phyloP scores from a whole-genome alignment of 2,329 filamentous ascomycete genomes.

The Fusarium coffeatum region DNA sequence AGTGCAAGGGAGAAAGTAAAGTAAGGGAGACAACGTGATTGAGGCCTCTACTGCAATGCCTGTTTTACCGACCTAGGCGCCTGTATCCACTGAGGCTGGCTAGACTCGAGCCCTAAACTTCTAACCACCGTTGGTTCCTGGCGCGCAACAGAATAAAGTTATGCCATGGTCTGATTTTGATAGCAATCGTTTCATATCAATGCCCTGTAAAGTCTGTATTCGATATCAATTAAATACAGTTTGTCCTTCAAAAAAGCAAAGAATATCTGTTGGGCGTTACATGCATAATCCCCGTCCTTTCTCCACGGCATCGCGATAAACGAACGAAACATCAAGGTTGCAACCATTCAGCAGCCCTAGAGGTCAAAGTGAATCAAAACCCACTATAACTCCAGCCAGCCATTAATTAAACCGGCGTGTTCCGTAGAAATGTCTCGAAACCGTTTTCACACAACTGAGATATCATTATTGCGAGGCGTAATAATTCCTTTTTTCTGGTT shows the following conservation, averaged over 20 bases:
- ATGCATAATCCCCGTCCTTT: conserved; percentile 10
- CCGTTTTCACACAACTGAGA: background rate
- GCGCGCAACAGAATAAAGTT: background rate
- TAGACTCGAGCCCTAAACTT: background rate
- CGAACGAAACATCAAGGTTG: conserved; percentile 7
- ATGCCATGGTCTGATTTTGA: background rate
- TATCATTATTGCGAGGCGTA: conserved; percentile 5
- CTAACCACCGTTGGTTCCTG: conserved; percentile 22
- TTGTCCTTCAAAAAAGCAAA: background rate
- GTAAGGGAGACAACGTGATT: background rate
- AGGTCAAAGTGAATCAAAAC: background rate
- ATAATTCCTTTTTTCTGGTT: background rate
- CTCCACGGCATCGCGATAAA: conserved; percentile 23
- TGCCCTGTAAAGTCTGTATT: too few species aligned
- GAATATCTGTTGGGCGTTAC: background rate
- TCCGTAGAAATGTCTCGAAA: background rate
- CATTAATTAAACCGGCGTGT: background rate
- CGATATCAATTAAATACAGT: too few species aligned
- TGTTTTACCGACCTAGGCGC: background rate
- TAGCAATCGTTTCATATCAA: background rate
- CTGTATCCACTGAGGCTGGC: conserved; percentile 7
- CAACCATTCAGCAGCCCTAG: background rate
- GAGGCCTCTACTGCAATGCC: background rate
- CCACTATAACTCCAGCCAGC: conserved; percentile 3
- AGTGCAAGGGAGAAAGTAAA: too few species aligned